Conservation (phyloP, 1,139 yeast species). For the Wickerhamomyces sp. region DNA sequence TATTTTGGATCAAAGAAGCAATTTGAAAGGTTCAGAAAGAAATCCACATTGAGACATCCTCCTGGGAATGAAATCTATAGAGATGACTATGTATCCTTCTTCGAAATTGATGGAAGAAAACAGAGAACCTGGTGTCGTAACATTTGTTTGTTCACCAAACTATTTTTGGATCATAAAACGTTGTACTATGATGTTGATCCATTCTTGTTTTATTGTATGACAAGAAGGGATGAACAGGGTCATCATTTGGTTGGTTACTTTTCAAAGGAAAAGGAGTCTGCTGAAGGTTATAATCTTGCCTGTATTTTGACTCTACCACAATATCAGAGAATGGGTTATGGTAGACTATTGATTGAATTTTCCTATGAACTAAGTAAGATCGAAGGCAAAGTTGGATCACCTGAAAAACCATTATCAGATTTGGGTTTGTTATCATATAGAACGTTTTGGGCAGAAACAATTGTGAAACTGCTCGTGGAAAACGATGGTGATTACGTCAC, state of each 20-base stretch:
- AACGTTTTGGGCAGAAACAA: conserved; percentile 94
- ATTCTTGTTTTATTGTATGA: conserved; percentile 91
- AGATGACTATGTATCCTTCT: conserved; percentile 79
- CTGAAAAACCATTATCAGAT: conserved; percentile 95
- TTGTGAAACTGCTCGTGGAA: conserved; percentile 72
- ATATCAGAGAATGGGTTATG: conserved; percentile 93
- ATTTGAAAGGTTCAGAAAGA: conserved; percentile 84
- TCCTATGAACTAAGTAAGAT: conserved; percentile 84
- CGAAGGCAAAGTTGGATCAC: conserved; percentile 91
- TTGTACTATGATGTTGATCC: conserved; percentile 97
- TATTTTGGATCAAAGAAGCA: conserved; percentile 89
- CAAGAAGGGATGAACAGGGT: conserved; percentile 79
- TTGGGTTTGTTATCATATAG: conserved; percentile 89
- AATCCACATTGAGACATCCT: conserved; percentile 87
- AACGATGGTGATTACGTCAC: conserved; percentile 61
- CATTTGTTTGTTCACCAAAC: conserved; percentile 78
- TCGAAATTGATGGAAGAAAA: conserved; percentile 94
- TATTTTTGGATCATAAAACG: conserved; percentile 92
- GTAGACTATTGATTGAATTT: conserved; percentile 85
- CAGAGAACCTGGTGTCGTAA: conserved; percentile 98
- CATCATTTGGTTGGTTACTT: conserved; percentile 88
- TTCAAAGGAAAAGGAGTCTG: conserved; percentile 95
- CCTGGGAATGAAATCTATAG: conserved; percentile 97
- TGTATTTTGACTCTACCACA: conserved; percentile 95
- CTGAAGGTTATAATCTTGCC: conserved; percentile 94